Evolutionary conservation across 202 grass and related monocot species (phyloP).

Genomic region (Carex arenaria): DNA sequence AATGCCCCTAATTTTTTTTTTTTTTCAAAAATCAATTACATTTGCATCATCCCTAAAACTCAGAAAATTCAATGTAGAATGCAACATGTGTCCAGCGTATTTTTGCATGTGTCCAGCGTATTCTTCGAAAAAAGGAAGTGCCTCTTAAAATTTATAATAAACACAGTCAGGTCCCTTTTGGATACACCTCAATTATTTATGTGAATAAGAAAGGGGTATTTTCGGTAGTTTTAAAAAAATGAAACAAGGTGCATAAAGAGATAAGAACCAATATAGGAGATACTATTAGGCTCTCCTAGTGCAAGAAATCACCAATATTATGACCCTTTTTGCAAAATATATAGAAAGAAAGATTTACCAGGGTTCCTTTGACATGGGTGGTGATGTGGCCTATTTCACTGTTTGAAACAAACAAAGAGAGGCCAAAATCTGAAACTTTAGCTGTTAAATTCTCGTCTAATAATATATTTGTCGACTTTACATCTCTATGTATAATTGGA

Average conservation of each 20-base stretch:
- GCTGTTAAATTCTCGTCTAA: constrained; percentile 59
- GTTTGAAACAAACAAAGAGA: constrained; percentile 62
- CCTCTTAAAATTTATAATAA: neutral
- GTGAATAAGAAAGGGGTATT: neutral
- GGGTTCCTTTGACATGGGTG: constrained; percentile 64
- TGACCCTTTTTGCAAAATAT: neutral
- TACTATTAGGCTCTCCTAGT: neutral
- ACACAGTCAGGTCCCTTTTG: neutral
- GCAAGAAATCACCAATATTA: neutral
- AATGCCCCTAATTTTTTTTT: neutral
- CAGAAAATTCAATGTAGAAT: neutral
- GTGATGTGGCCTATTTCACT: constrained; percentile 58
- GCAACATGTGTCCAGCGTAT: neutral
- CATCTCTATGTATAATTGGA: constrained; percentile 87
- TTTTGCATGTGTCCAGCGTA: neutral
- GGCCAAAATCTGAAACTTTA: constrained; percentile 79
- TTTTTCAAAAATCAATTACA: neutral
- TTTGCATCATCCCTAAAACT: neutral
- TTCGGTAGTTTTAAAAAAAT: neutral
- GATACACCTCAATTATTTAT: neutral
- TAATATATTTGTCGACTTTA: constrained; percentile 79
- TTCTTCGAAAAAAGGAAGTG: neutral
- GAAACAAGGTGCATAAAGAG: neutral
- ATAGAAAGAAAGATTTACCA: constrained; percentile 31
- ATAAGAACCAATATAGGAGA: neutral